Evolutionary conservation across 257 asterid species (phyloP), one percentile per base, ranked within the genome.

Genomic region (Gentiana macrophylla): DNA sequence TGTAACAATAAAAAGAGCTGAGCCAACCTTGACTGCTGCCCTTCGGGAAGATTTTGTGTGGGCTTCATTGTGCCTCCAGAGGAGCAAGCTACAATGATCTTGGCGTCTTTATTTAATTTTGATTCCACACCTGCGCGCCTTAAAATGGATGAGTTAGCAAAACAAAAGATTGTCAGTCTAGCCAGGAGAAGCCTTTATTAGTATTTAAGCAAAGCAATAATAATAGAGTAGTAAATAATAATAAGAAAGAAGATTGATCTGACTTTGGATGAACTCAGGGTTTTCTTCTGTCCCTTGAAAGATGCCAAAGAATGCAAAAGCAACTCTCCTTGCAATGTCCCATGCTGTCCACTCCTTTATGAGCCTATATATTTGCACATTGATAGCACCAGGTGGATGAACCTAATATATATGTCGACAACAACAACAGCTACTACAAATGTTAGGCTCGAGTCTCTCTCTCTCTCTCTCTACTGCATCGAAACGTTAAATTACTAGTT

Each of bases 271-370:
- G 60, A 91, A 86, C 51, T 86, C 95, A 35, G 98, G 98, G 58
- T 90, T 90, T 77, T 90, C 98, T 75, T 90, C 98, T 56, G 98
- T 86, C 10, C 70, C 96, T 96, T 49, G 80, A 67, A 65, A 91
- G 82, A 59, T 86, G 86, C 53, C 98, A 46, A 86, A 86, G 73
- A 91, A 91, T 6, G 98, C 98, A 68, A 87, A 91, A 37, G 98
- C 98, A 56, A 79, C 94, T 49, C 98, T 73, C 69, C 98, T 76
- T 24, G 96, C 89, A 61, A 91, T 91, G 74, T 91, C 98, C 96
- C 98, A 91, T 8, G 98, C 92, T 9, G 96, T 87, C 98, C 98
- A 91, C 66, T 91, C 98, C 81, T 91, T 91, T 67, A 91, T 91
- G 49, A 91, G 92, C 80, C 98, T 77, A 61, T 86, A 91, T 70